These are phyloP conservation scores for Magnusiomyces ingens DNA, from an alignment of 1,139 yeast genomes.

Conservation along the genomic window DNA sequence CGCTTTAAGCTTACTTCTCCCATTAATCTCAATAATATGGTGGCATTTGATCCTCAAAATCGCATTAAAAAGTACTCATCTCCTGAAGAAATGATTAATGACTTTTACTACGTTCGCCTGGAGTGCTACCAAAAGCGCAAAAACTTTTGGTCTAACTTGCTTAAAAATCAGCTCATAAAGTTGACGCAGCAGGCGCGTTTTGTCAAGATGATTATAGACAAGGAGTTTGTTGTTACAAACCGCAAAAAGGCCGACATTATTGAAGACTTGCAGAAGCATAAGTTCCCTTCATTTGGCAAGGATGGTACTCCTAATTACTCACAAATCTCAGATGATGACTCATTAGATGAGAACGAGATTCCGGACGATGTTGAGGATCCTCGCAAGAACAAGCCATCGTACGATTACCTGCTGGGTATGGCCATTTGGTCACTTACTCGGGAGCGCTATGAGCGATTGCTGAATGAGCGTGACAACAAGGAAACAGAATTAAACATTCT, in stretches of 20 bases:
- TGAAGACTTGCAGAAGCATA: conserved; percentile 51
- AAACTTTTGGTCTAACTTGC: conserved; percentile 61
- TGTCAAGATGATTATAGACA: conserved; percentile 81
- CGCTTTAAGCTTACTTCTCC: conserved; percentile 71
- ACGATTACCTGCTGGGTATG: conserved; percentile 58
- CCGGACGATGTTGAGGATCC: conserved; percentile 31
- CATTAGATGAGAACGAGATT: conserved; percentile 30
- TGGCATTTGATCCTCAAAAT: conserved; percentile 90
- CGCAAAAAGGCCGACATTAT: conserved; percentile 62
- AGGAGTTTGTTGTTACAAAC: conserved; percentile 62
- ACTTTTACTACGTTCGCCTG: conserved; percentile 78
- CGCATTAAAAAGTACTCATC: conserved; percentile 75
- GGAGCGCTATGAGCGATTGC: conserved; percentile 77
- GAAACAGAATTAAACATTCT: conserved; percentile 65
- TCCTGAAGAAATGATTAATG: conserved; percentile 71
- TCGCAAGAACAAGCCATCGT: conserved; percentile 36
- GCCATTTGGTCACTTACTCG: conserved; percentile 87
- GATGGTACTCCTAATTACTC: conserved; percentile 51
- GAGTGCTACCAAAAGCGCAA: conserved; percentile 90
- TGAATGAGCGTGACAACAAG: conserved; percentile 64
- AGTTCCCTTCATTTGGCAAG: conserved; percentile 73
- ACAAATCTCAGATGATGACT: conserved; percentile 34
- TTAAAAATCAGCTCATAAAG: conserved; percentile 69
- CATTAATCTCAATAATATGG: conserved; percentile 79
- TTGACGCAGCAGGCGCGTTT: conserved; percentile 83